phyloP scores from a whole-genome alignment of 148 eudicot genomes.

The Dysphania ambrosioides region DNA sequence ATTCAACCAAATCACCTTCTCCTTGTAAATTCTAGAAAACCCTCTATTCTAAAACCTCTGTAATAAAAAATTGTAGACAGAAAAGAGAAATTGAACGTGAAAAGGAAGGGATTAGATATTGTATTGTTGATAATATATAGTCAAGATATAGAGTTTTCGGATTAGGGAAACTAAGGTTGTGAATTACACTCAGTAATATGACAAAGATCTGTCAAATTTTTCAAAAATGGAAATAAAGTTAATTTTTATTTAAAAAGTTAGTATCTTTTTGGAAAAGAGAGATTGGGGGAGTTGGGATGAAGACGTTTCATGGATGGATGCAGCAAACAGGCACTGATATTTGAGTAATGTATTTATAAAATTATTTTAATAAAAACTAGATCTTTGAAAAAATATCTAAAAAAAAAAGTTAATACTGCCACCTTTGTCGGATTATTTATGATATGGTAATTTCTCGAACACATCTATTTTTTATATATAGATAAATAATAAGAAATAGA shows the following conservation, averaged over 20 bases:
- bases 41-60: slow-evolving; percentile 23
- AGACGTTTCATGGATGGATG: not conserved
- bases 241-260: too few species aligned
- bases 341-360: slow-evolving; percentile 8
- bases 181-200: slow-evolving; percentile 15
- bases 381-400: too few species aligned
- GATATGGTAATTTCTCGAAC: too few species aligned
- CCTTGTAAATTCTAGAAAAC: slow-evolving; percentile 13
- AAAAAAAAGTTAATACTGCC: too few species aligned
- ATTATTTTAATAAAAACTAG: not conserved
- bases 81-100: not conserved
- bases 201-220: slow-evolving; percentile 26
- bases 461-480: too few species aligned
- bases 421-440: too few species aligned
- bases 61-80: not conserved
- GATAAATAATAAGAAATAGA: too few species aligned
- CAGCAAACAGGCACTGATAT: slow-evolving; percentile 12
- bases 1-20: slow-evolving; percentile 16
- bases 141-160: not conserved
- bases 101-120: not conserved
- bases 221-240: not conserved
- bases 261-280: too few species aligned
- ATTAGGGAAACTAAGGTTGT: slow-evolving; percentile 28
- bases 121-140: slow-evolving; percentile 17
- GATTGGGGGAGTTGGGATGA: not conserved